Evolutionary conservation across 2,329 filamentous ascomycete species (phyloP), one percentile per base, ranked within the genome.

Genomic region (Microdochium bolleyi): DNA sequence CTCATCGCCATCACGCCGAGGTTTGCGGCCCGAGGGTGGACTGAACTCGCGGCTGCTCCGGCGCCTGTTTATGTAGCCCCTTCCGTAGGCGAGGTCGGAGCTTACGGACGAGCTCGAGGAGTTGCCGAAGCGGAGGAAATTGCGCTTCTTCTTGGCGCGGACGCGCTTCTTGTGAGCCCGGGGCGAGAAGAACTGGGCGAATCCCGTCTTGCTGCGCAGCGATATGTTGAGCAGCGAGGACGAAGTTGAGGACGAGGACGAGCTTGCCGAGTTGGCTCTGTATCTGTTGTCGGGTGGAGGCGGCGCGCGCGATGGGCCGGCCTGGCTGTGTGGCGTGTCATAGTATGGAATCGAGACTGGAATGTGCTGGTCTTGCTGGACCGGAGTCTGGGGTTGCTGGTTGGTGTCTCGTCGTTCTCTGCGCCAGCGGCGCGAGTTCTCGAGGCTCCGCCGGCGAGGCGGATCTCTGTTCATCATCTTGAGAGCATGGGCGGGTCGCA

Each of bases 51-150:
- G 68, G 53, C 65, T 70, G 56, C 63, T 63, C 25, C 61, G 58
- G 22, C 63, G 59, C 44, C 69, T 67, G 55, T 74, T 75, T 49
- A 80, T 71, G 57, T 78, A 85, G 16, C 82, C 84, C 52, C 71
- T 75, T 10, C 85, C 84, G 62, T 87, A 88, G 10, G 84, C 84
- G 55, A 88, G 69, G 62, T 89, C 85, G 21, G 79, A 81, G 65
- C 87, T 83, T 52, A 87, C 73, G 1, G 83, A 86, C 0, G 83
- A 87, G 2, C 82, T 85, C 1, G 84, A 88, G 2, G 80, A 84
- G 60, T 84, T 86, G 52, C 71, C 74, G 59, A 83, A 77, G 53
- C 75, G 78, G 44, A 84, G 74, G 51, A 86, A 76, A 54, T 81
- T 76, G 38, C 74, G 73, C 57, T 71, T 74, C 57, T 73, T 74